Evolutionary conservation across 495 filamentous ascomycete species (phyloP), one percentile per base, ranked within the genome.

Genomic region (Pyrenula massariospora): DNA sequence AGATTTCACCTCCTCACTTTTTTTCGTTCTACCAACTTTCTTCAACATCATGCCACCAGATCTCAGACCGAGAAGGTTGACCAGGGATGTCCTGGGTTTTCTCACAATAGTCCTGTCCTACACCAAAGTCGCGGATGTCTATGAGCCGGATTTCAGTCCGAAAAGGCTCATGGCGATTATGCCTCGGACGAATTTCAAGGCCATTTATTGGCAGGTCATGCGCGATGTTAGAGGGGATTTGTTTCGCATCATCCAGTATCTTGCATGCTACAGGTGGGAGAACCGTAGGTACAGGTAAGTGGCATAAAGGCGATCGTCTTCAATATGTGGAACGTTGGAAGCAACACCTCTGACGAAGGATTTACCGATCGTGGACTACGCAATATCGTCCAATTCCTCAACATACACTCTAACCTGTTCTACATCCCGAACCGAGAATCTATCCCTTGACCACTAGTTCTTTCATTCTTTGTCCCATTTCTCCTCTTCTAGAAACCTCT

Each of bases 171-270:
- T 52, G 2, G 36, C 53, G 22, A 56, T 65, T 23, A 65, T 65
- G 62, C 62, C 61, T 55, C 61, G 61, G 12, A 65, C 60, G 8
- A 60, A 65, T 25, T 65, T 62, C 47, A 56, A 25, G 52, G 58
- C 58, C 20, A 22, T 64, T 1, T 64, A 56, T 49, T 55, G 22
- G 15, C 54, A 54, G 19, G 57, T 64, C 12, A 60, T 62, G 52
- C 24, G 24, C n/a, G 22, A 52, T 10, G 10, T 52, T 24, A 10
- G 19, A 5, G 50, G 8, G 8, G 50, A 52, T 52, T 24, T 52
- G 10, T 52, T 52, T 24, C 8, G 22, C 8, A 20, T 52, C n/a
- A 52, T 52, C 3, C 57, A 60, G 22, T 42, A 31, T 24, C 62
- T 63, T 31, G 60, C 60, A 12, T 65, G 62, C 52, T 65, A 65